phyloP scores from a whole-genome alignment of 441 rosid species.

The Brassica balearica region DNA sequence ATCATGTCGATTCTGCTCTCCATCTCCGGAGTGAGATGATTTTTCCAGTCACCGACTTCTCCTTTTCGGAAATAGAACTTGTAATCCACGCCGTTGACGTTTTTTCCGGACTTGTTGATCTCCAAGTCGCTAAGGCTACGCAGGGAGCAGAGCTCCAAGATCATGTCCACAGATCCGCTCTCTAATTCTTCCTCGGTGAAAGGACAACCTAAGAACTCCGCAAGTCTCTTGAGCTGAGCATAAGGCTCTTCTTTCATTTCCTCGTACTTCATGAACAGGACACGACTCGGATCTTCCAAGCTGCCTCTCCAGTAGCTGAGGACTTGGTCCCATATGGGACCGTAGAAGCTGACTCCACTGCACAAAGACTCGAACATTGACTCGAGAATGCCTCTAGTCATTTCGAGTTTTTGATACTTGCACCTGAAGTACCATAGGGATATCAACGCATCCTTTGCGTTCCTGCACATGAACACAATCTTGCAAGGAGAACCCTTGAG shows the following conservation, averaged over 20 bases:
- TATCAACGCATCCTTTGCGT: neutral
- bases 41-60: neutral
- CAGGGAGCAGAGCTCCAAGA: neutral
- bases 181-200: neutral
- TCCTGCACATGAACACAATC: slow-evolving; percentile 7
- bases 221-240: neutral
- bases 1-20: neutral
- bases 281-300: neutral
- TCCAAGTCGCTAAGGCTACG: neutral
- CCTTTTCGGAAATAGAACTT: neutral
- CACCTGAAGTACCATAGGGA: neutral
- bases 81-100: neutral
- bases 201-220: neutral
- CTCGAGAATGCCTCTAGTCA: neutral
- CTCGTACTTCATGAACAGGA: neutral
- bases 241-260: neutral
- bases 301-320: neutral
- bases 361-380: neutral
- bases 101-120: neutral
- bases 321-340: neutral
- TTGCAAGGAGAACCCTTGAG: slow-evolving; percentile 1
- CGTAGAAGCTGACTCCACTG: neutral
- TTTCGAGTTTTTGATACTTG: neutral
- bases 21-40: neutral
- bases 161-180: neutral